phyloP scores from a whole-genome alignment of 1,284 basidiomycete genomes.

The Wallemia mellicola region DNA sequence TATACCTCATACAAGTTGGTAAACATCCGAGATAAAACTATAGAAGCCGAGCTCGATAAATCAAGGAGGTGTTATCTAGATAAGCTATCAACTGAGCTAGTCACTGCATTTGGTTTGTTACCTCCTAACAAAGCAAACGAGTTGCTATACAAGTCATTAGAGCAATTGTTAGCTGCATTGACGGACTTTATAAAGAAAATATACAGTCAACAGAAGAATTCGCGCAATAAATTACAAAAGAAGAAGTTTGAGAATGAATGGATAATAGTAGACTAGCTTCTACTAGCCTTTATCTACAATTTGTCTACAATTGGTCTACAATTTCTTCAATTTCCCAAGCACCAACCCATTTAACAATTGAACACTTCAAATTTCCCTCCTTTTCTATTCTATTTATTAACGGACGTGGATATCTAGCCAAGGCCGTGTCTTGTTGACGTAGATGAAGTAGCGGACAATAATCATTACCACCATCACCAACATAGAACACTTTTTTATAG shows the following conservation, averaged over 20 bases:
- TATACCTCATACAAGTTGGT: not conserved
- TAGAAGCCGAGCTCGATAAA: not conserved
- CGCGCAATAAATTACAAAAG: not conserved
- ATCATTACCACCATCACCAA: constrained; percentile 86
- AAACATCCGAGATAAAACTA: not conserved
- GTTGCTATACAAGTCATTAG: not conserved
- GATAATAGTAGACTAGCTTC: not conserved
- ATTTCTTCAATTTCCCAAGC: constrained; percentile 82
- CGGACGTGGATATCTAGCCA: constrained; percentile 45
- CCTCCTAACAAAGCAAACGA: not conserved
- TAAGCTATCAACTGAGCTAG: not conserved
- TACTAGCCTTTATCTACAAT: not conserved
- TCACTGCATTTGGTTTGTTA: not conserved
- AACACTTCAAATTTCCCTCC: constrained; percentile 41
- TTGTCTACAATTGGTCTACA: constrained; percentile 15
- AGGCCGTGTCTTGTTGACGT: constrained; percentile 41
- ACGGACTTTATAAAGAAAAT: not conserved
- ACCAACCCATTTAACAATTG: constrained; percentile 55
- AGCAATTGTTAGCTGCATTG: not conserved
- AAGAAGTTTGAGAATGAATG: not conserved
- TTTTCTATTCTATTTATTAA: constrained; percentile 39
- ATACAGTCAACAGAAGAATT: not conserved
- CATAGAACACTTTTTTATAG: constrained; percentile 58
- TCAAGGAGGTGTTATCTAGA: not conserved
- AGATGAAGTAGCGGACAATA: constrained; percentile 71